Conservation (phyloP, 2,329 filamentous ascomycete species). For the Coniochaeta pulveracea region DNA sequence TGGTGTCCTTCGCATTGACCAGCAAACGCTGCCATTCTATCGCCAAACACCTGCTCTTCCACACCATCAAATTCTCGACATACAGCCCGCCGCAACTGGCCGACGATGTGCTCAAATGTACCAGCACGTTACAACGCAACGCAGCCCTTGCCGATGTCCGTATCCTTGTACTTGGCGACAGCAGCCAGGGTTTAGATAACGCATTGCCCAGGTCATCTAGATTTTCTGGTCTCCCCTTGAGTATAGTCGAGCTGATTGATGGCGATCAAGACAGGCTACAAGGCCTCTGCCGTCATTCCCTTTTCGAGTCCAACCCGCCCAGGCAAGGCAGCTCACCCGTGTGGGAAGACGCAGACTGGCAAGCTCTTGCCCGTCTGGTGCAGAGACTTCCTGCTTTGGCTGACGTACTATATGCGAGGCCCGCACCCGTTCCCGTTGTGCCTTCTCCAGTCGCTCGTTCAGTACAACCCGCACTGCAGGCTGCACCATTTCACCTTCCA, state of each 20-base stretch:
- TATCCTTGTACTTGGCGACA: not conserved
- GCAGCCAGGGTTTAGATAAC: not conserved
- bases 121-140: not conserved
- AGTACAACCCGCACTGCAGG: not conserved
- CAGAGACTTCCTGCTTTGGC: not conserved
- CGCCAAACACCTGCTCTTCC: not conserved
- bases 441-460: not conserved
- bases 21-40: conserved; percentile 1
- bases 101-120: not conserved
- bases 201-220: not conserved
- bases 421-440: not conserved
- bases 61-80: not conserved
- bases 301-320: not conserved
- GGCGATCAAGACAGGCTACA: not conserved
- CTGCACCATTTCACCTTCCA: conserved; percentile 1
- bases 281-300: not conserved
- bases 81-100: not conserved
- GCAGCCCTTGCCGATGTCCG: not conserved
- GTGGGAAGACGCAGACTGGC: not conserved
- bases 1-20: not conserved
- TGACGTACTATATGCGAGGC: not conserved
- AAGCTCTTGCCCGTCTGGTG: not conserved
- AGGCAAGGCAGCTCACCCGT: not conserved
- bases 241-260: not conserved
- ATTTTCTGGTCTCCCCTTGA: not conserved